Evolutionary conservation across 2,329 filamentous ascomycete genomes (phyloP), one percentile per base, ranked within the genome.

Genomic region (Lecanosticta acicola): DNA sequence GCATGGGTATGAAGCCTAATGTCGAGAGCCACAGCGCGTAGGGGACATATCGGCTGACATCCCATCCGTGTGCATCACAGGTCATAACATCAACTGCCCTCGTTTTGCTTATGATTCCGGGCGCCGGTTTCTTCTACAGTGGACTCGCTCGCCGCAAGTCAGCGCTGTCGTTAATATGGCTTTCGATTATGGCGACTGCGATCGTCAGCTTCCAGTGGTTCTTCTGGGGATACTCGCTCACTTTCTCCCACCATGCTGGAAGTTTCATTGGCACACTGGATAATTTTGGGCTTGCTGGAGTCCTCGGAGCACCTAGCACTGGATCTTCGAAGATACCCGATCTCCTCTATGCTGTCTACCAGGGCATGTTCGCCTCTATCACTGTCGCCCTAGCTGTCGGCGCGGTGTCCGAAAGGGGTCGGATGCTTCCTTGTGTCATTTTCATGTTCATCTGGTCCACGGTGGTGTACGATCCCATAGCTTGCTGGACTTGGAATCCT

Each of bases 371-470:
- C 71, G 86, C 87, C 42, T 79, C 81, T 58, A 87, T 94, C 70
- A 94, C 88, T 29, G 87, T 94, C 36, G 87, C 88, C 37, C 79
- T 94, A 37, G 87, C 86, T 3, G 83, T 88, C 32, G 88, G 88
- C 50, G 88, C 88, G 39, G 85, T 89, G 24, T 87, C 88, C 41
- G 89, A 95, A 66, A 79, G 89, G 56, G 89, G 89, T 50, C 81
- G 88, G 50, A 90, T 94, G 82, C 79, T 93, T 4, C 88, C 89
- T 10, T 89, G 85, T 65, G 80, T 94, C 56, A 75, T 94, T 61
- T 94, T 94, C 75, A 93, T 94, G 83, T 91, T 95, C 62, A 72
- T 94, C 65, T 95, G 89, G 89, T 78, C 84, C 1, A 95, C 89
- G 3, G 64, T 94, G 48, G 85, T 95, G 64, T 95, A 95, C 68